These are phyloP conservation scores for Petunia secreta DNA, from an alignment of 257 asterid species.

Conservation along the genomic window DNA sequence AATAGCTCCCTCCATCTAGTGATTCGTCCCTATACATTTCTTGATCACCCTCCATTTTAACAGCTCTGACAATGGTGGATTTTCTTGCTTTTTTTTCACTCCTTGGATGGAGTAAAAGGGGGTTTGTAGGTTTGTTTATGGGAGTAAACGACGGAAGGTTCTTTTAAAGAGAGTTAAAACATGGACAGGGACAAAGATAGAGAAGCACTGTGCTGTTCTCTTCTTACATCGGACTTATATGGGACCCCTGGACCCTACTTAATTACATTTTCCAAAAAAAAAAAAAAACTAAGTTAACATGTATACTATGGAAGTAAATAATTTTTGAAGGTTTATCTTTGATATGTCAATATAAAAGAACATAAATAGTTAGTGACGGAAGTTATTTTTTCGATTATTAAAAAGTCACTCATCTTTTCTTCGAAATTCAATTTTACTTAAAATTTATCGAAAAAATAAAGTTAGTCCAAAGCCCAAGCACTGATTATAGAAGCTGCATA, in stretches of 20 bases:
- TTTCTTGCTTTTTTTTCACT: not conserved
- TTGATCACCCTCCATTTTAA: slow-evolving; percentile 52
- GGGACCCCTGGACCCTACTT: not conserved
- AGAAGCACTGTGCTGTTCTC: slow-evolving; percentile 35
- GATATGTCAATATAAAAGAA: no score
- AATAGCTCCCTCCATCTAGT: slow-evolving; percentile 53
- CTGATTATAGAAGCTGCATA: no score
- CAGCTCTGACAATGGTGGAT: not conserved
- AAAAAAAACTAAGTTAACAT: not conserved
- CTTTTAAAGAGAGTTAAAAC: slow-evolving; percentile 23
- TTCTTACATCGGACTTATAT: slow-evolving; percentile 21
- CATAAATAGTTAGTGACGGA: no score
- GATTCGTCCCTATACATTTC: slow-evolving; percentile 49
- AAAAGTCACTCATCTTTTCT: no score
- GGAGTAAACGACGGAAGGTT: slow-evolving; percentile 52
- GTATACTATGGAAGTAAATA: not conserved
- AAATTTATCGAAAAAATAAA: no score
- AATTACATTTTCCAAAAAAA: not conserved
- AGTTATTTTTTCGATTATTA: no score
- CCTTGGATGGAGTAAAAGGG: not conserved
- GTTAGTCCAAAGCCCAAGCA: no score
- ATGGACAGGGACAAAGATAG: slow-evolving; percentile 30
- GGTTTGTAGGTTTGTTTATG: slow-evolving; percentile 23
- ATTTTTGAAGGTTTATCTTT: no score
- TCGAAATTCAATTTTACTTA: no score